Evolutionary conservation across 371 early-diverging fungal species (phyloP), one percentile per base, ranked within the genome.

Genomic region (Lichtheimia ornata): DNA sequence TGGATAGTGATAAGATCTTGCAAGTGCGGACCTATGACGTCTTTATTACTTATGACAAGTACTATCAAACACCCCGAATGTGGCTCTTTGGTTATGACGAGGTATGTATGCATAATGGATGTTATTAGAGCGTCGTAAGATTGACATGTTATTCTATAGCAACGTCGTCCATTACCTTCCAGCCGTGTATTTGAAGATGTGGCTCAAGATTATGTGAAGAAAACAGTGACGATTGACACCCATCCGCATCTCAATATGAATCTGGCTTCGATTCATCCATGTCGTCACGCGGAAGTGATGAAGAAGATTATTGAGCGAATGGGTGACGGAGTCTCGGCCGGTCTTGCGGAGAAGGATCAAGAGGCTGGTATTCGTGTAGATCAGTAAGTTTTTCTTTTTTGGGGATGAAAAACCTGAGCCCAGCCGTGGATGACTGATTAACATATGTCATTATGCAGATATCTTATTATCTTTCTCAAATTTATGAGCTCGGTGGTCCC

Each of bases 231-330:
- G 1, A 95, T 97, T 61, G 99, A 97, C 72, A 72, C 91, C 0
- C 97, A 97, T 63, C 98, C 99, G 11, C 95, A 97, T 63, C 76
- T 95, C 62, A 81, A 82, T 18, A 83, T 94, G 65, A 85, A 87
- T 41, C 74, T 93, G 63, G 97, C 97, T 0, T 91, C 93, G 0
- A 96, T 98, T 57, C 99, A 98, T 75, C 98, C 99, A 9, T 98
- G 99, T 87, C 88, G 91, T 64, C 99, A 98, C 71, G 97, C 96
- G n/a, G 89, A 92, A 53, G 98, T 98, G 9, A 98, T 97, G 97
- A 95, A 93, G 77, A 87, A 88, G 71, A 88, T 98, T 53, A 88
- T 97, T 49, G 95, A 97, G 63, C 87, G 91, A 57, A 84, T 90
- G 79, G 73, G 73, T 13, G 85, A 84, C n/a, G 74, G 76, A 24